Percentiles rank a stretch among this genome's conserved stretches.
Conservation (phyloP, 2,329 filamentous ascomycete species). For the Arthroderma uncinatum region DNA sequence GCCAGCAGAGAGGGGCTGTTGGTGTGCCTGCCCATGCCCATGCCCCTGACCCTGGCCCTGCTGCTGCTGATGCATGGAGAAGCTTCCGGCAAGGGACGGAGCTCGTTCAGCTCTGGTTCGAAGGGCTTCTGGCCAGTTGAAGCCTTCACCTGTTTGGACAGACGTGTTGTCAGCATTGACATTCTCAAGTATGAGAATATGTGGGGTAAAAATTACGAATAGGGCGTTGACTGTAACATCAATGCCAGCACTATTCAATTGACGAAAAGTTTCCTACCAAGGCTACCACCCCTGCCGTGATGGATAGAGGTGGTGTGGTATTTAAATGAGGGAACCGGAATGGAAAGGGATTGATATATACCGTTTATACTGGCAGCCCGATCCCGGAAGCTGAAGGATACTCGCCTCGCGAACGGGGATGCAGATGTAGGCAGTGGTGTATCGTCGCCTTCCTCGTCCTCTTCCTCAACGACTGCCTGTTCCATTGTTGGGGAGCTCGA, state of each 20-base stretch:
- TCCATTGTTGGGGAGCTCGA: slow-evolving; percentile 33
- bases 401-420: slow-evolving; percentile 61
- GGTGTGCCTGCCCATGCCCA: background rate
- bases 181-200: slow-evolving; percentile 24
- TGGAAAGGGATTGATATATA: slow-evolving; percentile 4
- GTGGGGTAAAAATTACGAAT: slow-evolving; percentile 1
- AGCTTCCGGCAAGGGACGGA: slow-evolving; percentile 30
- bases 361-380: slow-evolving; percentile 12
- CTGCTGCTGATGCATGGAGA: slow-evolving; percentile 2
- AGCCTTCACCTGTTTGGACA: slow-evolving; percentile 64
- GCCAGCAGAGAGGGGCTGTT: background rate
- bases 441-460: slow-evolving; percentile 57
- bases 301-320: background rate
- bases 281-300: background rate
- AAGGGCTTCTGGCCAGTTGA: slow-evolving; percentile 96
- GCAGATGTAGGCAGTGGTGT: slow-evolving; percentile 49
- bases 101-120: slow-evolving; percentile 81
- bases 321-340: slow-evolving; percentile 1
- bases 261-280: slow-evolving; percentile 4
- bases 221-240: background rate
- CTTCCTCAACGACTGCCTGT: slow-evolving; percentile 51
- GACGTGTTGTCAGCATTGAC: slow-evolving; percentile 23
- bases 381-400: slow-evolving; percentile 76
- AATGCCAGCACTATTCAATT: background rate
- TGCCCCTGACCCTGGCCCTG: slow-evolving; percentile 3